Base-by-base conservation (phyloP, 805 yeast genomes). In the Kazachstania kunashirensis region DNA sequence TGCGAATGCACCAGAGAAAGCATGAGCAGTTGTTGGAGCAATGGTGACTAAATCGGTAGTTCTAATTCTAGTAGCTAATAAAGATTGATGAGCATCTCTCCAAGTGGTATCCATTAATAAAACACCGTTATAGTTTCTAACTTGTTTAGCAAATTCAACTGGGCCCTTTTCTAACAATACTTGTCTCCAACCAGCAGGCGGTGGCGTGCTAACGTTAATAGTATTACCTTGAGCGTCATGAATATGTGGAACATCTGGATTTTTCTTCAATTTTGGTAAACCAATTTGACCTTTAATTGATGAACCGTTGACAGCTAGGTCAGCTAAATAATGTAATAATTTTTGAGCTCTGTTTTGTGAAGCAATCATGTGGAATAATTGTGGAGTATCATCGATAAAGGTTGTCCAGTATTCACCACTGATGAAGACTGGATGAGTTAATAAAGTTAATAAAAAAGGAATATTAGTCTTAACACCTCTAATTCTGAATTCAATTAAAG, bases 41-140 rank as follows among this genome's bases (percentile, higher is more conserved):
- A 92, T 84, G 50, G 86, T 82, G 36, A 80, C 67, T 55, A 92
- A 68, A 63, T 92, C 99, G 49, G 83, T 73, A 17, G 98, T 92
- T 66, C 99, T 79, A 26, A 92, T 94, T 66, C 98, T 82, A 29
- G 99, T 92, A 8, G 99, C 99, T 55, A 92, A 71, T 50, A 92
- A 67, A 17, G 96, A 88, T 71, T 92, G 99, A 66, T 92, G 98
- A 25, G 98, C 98, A 65, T 92, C 99, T 77, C 99, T 85, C 99
- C 99, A 92, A 8, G 99, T 92, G 38, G 99, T 92, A 63, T 92
- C 99, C 84, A 94, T 92, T 53, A 92, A 66, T 61, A 92, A 69
- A 48, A 95, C 79, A 53, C 98, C 98, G 37, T 84, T 67, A 65
- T 76, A 78, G 13, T 66, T 62, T 61, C 96, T 77, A 41, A 92